Base-by-base conservation (phyloP, 2,329 filamentous ascomycete genomes). In the Aspergillus costaricaensis region DNA sequence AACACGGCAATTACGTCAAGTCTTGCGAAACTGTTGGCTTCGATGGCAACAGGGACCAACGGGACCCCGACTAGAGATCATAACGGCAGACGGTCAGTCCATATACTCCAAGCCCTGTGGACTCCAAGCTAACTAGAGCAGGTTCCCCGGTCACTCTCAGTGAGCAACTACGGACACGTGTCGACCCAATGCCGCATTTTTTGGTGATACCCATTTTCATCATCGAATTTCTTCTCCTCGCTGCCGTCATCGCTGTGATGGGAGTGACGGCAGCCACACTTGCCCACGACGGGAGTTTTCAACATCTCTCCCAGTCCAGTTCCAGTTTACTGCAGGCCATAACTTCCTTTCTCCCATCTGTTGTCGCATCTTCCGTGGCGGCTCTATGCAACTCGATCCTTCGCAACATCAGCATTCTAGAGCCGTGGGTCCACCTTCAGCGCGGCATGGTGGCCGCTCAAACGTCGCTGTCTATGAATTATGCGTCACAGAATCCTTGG, bases 351-450 rank as follows among this genome's bases (percentile, higher is more conserved):
- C 55, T 74, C 4, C 73, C 73, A 8, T 73, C 72, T 1, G 58
- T 75, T 10, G 69, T 75, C 3, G 73, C 73, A 1, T 74, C 73
- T 2, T 67, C 69, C 0, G 72, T 75, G 1, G 70, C 69, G 8
- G 67, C 73, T 4, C 58, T 75, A 5, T 75, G 72, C 56, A 72
- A 67, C 1, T 75, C 73, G 0, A 75, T 75, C 38, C 70, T 74
- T 38, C 72, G 73, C 4, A 73, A 75, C 21, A 62, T 75, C 25
- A 73, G 69, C 19, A 69, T 75, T 6, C 65, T 75, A 10, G 73
- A 75, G 58, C 73, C 73, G 2, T 75, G 73, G 73, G 72, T 75
- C 6, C 72, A 75, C 27, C 66, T 75, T 4, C 73, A 75, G 43
- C 66, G 71, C 2, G 73, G 73, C 4, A 69, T 66, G 62, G 73